Conservation (phyloP, 2,329 filamentous ascomycete species). For the Berkeleyomyces rouxiae region DNA sequence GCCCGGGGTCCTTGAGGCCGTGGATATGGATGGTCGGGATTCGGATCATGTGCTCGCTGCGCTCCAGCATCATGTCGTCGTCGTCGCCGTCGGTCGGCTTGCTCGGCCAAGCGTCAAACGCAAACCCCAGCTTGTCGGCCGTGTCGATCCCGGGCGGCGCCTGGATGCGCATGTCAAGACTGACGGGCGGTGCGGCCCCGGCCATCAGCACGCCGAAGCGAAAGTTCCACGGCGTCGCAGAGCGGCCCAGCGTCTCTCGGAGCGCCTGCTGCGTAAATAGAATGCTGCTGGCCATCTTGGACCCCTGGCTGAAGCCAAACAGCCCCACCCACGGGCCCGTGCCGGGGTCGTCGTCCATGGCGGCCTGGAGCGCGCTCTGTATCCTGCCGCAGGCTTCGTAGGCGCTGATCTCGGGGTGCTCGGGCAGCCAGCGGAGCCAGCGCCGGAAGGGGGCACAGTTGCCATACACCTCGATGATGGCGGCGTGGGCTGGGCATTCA, state of each 20-base stretch:
- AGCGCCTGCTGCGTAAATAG: constrained; percentile 45
- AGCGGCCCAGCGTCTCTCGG: constrained; percentile 21
- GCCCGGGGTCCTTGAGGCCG: constrained; percentile 41
- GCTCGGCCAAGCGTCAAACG: constrained; percentile 28
- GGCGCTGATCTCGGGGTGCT: constrained; percentile 37
- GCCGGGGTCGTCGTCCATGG: constrained; percentile 38
- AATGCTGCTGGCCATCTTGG: constrained; percentile 42
- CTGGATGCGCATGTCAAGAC: constrained; percentile 25
- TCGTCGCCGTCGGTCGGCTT: neutral
- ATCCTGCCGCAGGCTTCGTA: constrained; percentile 25
- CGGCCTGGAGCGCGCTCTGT: constrained; percentile 23
- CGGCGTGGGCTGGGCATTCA: constrained; percentile 41
- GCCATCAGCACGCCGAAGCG: constrained; percentile 46
- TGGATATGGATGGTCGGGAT: constrained; percentile 53
- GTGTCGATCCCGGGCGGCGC: constrained; percentile 16
- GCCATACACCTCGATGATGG: constrained; percentile 47
- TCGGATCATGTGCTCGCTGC: constrained; percentile 30
- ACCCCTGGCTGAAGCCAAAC: constrained; percentile 51
- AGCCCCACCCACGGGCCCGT: constrained; percentile 42
- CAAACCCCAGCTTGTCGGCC: constrained; percentile 19
- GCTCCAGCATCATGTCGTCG: constrained; percentile 17
- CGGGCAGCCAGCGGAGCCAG: constrained; percentile 44
- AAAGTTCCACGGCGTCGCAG: constrained; percentile 25
- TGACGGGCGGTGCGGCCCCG: constrained; percentile 42
- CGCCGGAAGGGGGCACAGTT: constrained; percentile 47